Base-by-base conservation (phyloP, 176 grass and related monocot species). In the Tuctoria greenei region DNA sequence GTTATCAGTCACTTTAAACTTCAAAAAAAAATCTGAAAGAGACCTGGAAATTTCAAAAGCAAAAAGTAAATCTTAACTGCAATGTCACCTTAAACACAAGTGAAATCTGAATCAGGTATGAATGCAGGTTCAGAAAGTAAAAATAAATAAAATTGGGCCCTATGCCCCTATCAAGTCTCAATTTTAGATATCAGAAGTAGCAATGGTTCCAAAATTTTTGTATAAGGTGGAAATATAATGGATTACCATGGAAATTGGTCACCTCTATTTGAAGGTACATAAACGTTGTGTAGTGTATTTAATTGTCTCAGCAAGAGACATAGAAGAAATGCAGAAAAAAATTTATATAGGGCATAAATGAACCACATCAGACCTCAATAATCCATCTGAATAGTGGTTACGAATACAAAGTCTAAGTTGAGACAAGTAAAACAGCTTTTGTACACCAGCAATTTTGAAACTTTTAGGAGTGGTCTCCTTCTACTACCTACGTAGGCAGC, bases 1-100 rank as follows among this genome's bases (percentile, higher is more conserved):
- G 23, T 27, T 63, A 79, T 83, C 7, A 82, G 16, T 59, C 72
- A 66, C 67, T 66, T 57, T 13, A 18, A 31, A 43, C 8, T 18
- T 17, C 18, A 42, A 44, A 9, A 61, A n/a, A 40, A 39, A 77
- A 73, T 50, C 66, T 60, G 6, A 34, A 78, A 20, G 28, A 31
- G 52, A 27, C 11, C 26, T 82, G 1, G 51, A 64, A 46, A 63
- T 42, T 20, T 61, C 26, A 64, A 46, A 6, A 61, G 62, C 0
- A n/a, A 61, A 21, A 16, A 18, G 4, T 35, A 23, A 10, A 59
- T 18, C 40, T 1, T 2, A 35, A 78, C 41, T 21, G 25, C 20
- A 69, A 45, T n/a, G 52, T 86, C 43, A 20, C 21, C 39, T 10
- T 18, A 69, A 8, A 34, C 46, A 61, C 28, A 49, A 49, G 4